Evolutionary conservation across 768 basidiomycete genomes (phyloP).

Genomic region (Termitomyces sp.): DNA sequence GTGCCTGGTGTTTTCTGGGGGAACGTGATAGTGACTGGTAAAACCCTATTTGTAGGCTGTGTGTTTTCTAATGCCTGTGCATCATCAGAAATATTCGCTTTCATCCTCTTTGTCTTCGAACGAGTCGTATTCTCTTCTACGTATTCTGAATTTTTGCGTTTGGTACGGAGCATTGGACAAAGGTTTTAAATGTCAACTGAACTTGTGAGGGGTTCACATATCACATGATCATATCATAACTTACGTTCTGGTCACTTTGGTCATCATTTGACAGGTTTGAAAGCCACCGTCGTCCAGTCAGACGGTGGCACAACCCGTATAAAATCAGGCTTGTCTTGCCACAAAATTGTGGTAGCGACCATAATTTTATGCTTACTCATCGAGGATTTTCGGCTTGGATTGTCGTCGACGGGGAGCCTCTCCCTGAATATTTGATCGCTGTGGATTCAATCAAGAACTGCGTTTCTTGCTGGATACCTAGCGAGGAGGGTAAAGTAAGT

Average conservation of each 20-base stretch:
- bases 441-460: constrained; percentile 36
- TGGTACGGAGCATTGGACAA: background rate
- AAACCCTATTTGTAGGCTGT: constrained; percentile 69
- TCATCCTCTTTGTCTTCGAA: constrained; percentile 16
- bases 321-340: background rate
- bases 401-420: constrained; percentile 36
- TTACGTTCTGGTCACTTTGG: no score
- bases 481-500: constrained; percentile 51
- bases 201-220: no score
- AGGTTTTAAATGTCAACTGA: background rate
- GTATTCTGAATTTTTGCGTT: constrained; percentile 17
- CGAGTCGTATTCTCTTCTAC: constrained; percentile 19
- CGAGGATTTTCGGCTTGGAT: constrained; percentile 72
- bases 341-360: no score
- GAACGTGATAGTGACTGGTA: constrained; percentile 60
- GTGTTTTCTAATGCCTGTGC: constrained; percentile 25
- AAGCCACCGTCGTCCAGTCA: background rate
- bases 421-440: constrained; percentile 54
- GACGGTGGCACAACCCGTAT: constrained; percentile 1
- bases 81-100: constrained; percentile 1
- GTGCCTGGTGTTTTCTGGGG: constrained; percentile 42
- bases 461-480: constrained; percentile 67
- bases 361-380: constrained; percentile 41
- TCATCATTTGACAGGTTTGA: background rate
- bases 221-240: constrained; percentile 1